Base-by-base conservation (phyloP, 306 rosid species). In the Arachis hypogaea region DNA sequence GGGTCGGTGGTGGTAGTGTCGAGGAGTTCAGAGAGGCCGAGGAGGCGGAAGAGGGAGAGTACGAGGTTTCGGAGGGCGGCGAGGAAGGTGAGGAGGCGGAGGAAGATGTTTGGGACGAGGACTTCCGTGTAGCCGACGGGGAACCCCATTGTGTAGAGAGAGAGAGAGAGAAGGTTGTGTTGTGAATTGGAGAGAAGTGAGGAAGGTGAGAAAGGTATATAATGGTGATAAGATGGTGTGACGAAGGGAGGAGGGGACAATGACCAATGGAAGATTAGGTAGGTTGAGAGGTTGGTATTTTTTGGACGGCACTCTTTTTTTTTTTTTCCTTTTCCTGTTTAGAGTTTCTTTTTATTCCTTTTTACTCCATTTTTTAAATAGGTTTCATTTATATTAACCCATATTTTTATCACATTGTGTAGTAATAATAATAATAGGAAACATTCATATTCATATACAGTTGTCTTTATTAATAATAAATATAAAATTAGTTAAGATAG, bases 61-160 rank as follows among this genome's bases (percentile, higher is more conserved):
- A 91, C 79, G 68, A 90, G 82, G 71, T 51, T 79, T 28, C 91
- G 76, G 64, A 93, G 82, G 52, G 82, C 76, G 59, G 90, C 93
- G 38, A 90, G 90, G 33, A 89, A 74, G 11, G 91, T 69, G 45
- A 93, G 89, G 0, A 85, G 55, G 79, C 81, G 89, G 77, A 93
- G 88, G 71, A 93, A 79, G 59, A 86, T 22, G 12, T 78, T 86
- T 1, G 98, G 96, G 63, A 89, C 80, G 49, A 85, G 58, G 0
- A 91, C 88, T 55, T 91, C 98, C 7, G 88, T 77, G 85, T 84
- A 93, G 0, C 88, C 92, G 5, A 89, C 88, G 10, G 98, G 98
- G 33, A 93, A 93, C 0, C 98, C 97, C 98, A 92, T 92, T 33
- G 3, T 33, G 38, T 33, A 4, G 3, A 33, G 38, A 33, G 38